Evolutionary conservation across 148 eudicot species (phyloP), one percentile per base, ranked within the genome.

Genomic region (Heliamphora exappendiculata): DNA sequence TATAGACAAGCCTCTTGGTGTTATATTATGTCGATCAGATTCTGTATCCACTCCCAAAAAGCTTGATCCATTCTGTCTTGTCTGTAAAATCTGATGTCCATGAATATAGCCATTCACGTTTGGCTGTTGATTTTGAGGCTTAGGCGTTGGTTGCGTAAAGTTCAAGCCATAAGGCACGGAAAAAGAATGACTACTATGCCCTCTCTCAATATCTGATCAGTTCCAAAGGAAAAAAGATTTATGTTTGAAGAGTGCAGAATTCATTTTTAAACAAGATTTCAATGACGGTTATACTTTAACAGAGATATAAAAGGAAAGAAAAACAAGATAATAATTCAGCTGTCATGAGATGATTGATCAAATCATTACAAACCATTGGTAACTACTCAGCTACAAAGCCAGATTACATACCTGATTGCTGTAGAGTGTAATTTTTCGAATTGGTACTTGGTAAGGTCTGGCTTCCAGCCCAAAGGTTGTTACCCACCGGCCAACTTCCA

Each of bases 21-120:
- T 82, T 75, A 85, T 54, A 84, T 80, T 82, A 77, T 64, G 76
- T 36, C 73, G 85, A 85, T 82, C 86, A 74, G 88, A 79, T 82
- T 85, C 90, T 75, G 88, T 26, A 84, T 82, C 85, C 88, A 89
- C 76, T 74, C 89, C 90, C 85, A 86, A 60, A 86, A 87, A 82
- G 71, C 86, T 89, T 53, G 87, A 82, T 83, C 84, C 92, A 81
- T 87, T 87, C 80, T 86, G 86, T 81, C 88, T 82, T 34, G 82
- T 69, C 67, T 79, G 89, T 70, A 65, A 72, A 82, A 59, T 75
- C 81, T 80, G 87, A 67, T 76, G 73, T 58, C 84, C 84, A 83
- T 84, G 90, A 80, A 83, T 78, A 72, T 74, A 85, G 33, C 89
- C 90, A 88, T 90, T 85, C 76, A 83, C 70, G 80, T 83, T 82